These are phyloP conservation scores for Pestalotiopsis sp. DNA, from an alignment of 2,329 filamentous ascomycete species.

Conservation along the genomic window DNA sequence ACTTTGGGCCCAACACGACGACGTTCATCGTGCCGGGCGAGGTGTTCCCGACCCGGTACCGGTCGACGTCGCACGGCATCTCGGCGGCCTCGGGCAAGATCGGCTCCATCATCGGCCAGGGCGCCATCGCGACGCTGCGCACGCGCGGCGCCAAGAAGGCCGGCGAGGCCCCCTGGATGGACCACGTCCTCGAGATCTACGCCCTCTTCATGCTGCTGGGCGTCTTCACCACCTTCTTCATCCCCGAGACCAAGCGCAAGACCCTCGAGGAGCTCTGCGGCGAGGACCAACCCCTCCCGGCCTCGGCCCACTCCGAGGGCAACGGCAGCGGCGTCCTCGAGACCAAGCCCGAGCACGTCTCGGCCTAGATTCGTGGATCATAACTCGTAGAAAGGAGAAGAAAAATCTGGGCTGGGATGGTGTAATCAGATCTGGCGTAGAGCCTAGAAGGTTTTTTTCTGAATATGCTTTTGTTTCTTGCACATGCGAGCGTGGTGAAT, in stretches of 20 bases:
- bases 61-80: conserved; percentile 61
- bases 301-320: conserved; percentile 1
- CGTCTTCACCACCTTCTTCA: conserved; percentile 68
- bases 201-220: conserved; percentile 79
- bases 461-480: neutral
- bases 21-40: conserved; percentile 62
- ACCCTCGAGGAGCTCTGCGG: conserved; percentile 68
- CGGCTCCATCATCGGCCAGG: conserved; percentile 60
- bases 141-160: conserved; percentile 43
- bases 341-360: neutral
- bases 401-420: neutral
- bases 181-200: conserved; percentile 74
- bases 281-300: conserved; percentile 28
- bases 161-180: conserved; percentile 64
- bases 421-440: neutral
- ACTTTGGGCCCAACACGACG: conserved; percentile 61
- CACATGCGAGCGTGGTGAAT: neutral
- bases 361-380: neutral
- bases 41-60: conserved; percentile 59
- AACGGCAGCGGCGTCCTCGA: conserved; percentile 1
- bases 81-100: conserved; percentile 59
- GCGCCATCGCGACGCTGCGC: conserved; percentile 58
- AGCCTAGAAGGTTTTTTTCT: neutral
- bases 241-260: conserved; percentile 75
- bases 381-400: neutral